A percentile compares a stretch with the other conserved stretches of the same genome.
Evolutionary conservation across 176 grass and related monocot genomes (phyloP).

Genomic region (Eleusine coracana): DNA sequence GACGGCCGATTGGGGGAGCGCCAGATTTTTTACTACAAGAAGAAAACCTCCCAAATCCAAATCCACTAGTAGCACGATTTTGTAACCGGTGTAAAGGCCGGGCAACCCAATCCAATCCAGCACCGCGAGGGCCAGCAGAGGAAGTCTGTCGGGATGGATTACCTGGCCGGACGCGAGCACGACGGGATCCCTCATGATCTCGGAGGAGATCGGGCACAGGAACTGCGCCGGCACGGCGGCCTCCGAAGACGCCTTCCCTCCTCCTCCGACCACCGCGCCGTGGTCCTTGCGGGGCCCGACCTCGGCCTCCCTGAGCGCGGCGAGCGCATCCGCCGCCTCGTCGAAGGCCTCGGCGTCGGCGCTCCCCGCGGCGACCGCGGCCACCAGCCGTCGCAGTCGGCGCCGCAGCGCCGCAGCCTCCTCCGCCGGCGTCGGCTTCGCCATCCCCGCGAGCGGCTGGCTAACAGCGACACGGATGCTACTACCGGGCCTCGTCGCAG

Average conservation of each 20-base stretch:
- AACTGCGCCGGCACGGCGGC: constrained; percentile 53
- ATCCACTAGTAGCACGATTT: not conserved
- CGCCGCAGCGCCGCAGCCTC: constrained; percentile 48
- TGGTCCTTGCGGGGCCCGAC: constrained; percentile 34
- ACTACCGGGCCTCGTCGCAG: not conserved
- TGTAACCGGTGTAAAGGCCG: not conserved
- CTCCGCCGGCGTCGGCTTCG: constrained; percentile 39
- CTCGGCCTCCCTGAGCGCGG: constrained; percentile 48
- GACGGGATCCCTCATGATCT: constrained; percentile 86
- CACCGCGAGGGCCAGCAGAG: not conserved
- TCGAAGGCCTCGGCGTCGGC: constrained; percentile 50
- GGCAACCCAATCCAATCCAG: not conserved
- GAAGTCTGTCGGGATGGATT: not conserved
- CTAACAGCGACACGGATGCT: not conserved
- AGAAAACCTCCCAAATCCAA: not conserved
- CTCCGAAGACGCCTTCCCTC: not conserved
- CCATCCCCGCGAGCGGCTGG: not conserved
- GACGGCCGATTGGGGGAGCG: not conserved
- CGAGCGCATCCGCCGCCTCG: constrained; percentile 52
- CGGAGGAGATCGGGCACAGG: constrained; percentile 77
- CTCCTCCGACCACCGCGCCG: not conserved
- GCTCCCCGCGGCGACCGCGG: constrained; percentile 43
- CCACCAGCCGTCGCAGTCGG: constrained; percentile 51
- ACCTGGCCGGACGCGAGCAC: constrained; percentile 80
- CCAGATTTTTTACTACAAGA: not conserved